Conservation (phyloP, 2,329 filamentous ascomycete genomes). For the Fusarium poae region DNA sequence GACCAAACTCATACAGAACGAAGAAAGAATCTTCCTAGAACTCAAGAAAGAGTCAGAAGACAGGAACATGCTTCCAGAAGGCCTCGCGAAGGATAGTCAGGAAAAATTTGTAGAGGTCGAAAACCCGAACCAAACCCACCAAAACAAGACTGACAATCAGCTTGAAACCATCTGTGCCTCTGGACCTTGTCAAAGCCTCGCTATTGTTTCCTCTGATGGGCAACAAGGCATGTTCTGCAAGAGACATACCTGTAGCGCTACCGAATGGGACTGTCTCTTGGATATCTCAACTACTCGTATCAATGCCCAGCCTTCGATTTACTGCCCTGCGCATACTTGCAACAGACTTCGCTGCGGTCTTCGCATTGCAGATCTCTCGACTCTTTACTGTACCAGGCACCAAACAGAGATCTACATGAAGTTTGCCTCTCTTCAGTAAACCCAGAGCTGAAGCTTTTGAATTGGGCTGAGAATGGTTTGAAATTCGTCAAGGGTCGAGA, state of each 20-base stretch:
- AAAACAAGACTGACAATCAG: background rate
- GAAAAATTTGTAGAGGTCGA: no score
- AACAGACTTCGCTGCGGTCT: background rate
- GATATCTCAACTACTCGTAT: slow-evolving; percentile 10
- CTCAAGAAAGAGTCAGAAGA: background rate
- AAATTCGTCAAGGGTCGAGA: background rate
- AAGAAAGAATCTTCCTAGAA: slow-evolving; percentile 5
- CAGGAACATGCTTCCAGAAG: background rate
- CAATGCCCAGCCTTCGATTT: background rate
- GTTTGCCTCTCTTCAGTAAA: background rate
- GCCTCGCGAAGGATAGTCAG: accelerated
- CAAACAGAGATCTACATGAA: background rate
- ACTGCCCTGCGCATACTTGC: slow-evolving; percentile 31
- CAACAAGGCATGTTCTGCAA: slow-evolving; percentile 32
- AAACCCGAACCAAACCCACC: background rate
- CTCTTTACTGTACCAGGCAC: slow-evolving; percentile 6
- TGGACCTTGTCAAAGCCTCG: slow-evolving; percentile 1
- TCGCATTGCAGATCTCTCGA: background rate
- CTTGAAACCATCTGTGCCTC: slow-evolving; percentile 16
- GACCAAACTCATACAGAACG: background rate
- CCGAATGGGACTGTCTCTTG: slow-evolving; percentile 26
- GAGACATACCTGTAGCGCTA: slow-evolving; percentile 38
- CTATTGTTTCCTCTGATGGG: slow-evolving; percentile 1
- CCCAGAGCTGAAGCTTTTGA: background rate
- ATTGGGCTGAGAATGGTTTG: no score